These are phyloP conservation scores for Pichia sp. DNA, from an alignment of 1,139 yeast genomes.

Conservation along the genomic window DNA sequence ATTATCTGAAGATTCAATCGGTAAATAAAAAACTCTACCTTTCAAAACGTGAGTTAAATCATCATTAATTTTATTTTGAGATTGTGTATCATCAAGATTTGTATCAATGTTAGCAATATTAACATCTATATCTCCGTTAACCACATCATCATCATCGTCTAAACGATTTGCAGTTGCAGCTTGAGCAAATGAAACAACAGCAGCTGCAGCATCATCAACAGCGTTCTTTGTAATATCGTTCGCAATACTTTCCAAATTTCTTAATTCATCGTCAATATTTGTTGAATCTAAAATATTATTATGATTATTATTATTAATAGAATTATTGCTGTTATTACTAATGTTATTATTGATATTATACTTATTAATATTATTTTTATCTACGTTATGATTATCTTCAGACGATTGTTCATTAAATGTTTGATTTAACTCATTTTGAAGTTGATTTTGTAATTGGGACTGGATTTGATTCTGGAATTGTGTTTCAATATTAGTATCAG, in stretches of 20 bases:
- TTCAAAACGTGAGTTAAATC: slow-evolving; percentile 3
- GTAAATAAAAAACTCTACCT: slow-evolving; percentile 17
- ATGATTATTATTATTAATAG: not conserved
- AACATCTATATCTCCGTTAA: not conserved
- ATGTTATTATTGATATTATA: not conserved
- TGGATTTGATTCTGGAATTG: too few relatives aligned
- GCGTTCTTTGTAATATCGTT: slow-evolving; percentile 9
- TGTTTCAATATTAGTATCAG: too few relatives aligned
- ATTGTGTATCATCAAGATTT: not conserved
- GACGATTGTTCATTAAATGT: too few relatives aligned
- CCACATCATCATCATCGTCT: not conserved
- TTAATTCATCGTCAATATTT: slow-evolving; percentile 17
- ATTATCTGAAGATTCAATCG: slow-evolving; percentile 16
- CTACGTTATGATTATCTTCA: too few relatives aligned
- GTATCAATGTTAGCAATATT: not conserved
- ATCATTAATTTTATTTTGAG: not conserved
- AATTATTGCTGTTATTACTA: not conserved
- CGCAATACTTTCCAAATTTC: slow-evolving; percentile 9
- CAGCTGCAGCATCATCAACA: slow-evolving; percentile 8
- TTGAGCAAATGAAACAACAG: slow-evolving; percentile 6
- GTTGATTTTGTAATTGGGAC: not conserved
- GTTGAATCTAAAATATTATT: slow-evolving; percentile 10
- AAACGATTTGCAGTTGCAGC: slow-evolving; percentile 5
- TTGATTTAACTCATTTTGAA: not conserved
- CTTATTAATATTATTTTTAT: too few relatives aligned